Conservation (phyloP, 441 rosid genomes). For the Manihot esculenta region DNA sequence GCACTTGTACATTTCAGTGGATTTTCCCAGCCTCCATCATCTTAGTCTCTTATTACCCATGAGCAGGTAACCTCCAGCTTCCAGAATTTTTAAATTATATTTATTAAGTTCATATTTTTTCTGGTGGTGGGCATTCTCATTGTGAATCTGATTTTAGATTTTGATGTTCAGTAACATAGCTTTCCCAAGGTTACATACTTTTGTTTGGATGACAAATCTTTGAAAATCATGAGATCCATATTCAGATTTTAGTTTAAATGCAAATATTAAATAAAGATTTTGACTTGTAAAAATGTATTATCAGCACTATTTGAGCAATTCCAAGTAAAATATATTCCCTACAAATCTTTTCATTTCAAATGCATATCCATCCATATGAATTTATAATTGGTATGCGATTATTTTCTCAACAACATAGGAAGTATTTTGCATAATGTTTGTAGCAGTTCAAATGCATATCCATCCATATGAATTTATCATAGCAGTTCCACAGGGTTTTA, state of each 20-base stretch:
- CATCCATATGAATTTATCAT: too few species aligned
- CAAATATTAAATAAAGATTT: background rate
- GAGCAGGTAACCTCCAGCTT: constrained; percentile 56
- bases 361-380: too few species aligned
- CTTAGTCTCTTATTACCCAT: constrained; percentile 87
- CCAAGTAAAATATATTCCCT: background rate
- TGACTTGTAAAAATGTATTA: background rate
- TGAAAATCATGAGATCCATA: background rate
- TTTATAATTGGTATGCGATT: too few species aligned
- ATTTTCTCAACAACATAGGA: too few species aligned
- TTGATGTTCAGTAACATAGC: background rate
- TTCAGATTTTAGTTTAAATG: background rate
- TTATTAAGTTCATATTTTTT: background rate
- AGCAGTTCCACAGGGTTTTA: too few species aligned
- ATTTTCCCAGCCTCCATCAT: constrained; percentile 84
- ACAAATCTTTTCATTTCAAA: background rate
- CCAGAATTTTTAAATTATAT: background rate
- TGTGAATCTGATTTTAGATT: background rate
- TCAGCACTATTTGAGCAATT: background rate
- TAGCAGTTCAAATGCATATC: too few species aligned
- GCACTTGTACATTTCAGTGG: constrained; percentile 94
- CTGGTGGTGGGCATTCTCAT: background rate
- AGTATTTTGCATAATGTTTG: too few species aligned
- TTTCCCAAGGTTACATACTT: too few species aligned
- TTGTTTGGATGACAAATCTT: background rate